phyloP scores from a whole-genome alignment of 768 basidiomycete genomes.

The Grammothele lineata region DNA sequence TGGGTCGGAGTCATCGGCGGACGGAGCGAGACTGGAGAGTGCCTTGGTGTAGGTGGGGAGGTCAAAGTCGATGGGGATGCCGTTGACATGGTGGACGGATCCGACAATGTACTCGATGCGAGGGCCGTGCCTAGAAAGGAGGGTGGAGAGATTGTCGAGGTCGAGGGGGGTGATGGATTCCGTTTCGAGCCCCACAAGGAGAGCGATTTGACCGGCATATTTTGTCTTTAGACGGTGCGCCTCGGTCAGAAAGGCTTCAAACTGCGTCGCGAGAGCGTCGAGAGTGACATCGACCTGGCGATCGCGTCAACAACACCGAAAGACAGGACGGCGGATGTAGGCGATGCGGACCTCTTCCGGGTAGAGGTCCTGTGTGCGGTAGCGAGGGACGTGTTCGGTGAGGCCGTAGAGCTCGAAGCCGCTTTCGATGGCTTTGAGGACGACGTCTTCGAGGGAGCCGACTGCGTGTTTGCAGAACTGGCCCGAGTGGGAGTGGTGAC shows the following conservation, averaged over 20 bases:
- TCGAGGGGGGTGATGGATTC: constrained; percentile 77
- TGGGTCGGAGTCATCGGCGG: neutral
- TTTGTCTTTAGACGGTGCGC: constrained; percentile 68
- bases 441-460: constrained; percentile 77
- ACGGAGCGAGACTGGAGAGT: constrained; percentile 34
- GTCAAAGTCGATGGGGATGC: constrained; percentile 92
- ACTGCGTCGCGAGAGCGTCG: constrained; percentile 54
- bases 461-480: constrained; percentile 90
- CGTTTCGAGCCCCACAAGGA: constrained; percentile 91
- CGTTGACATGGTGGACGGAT: constrained; percentile 87
- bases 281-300: constrained; percentile 52
- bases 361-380: constrained; percentile 76
- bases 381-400: constrained; percentile 92
- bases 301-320: no score
- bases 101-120: constrained; percentile 88
- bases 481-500: constrained; percentile 90
- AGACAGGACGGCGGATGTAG: constrained; percentile 14
- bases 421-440: constrained; percentile 72
- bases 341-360: constrained; percentile 79
- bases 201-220: constrained; percentile 62
- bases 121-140: constrained; percentile 44
- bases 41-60: constrained; percentile 59
- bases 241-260: constrained; percentile 69
- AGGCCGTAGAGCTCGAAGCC: constrained; percentile 82
- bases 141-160: constrained; percentile 48